phyloP scores from a whole-genome alignment of 169 alveolate genomes.

The Gregarina niphandrodes region DNA sequence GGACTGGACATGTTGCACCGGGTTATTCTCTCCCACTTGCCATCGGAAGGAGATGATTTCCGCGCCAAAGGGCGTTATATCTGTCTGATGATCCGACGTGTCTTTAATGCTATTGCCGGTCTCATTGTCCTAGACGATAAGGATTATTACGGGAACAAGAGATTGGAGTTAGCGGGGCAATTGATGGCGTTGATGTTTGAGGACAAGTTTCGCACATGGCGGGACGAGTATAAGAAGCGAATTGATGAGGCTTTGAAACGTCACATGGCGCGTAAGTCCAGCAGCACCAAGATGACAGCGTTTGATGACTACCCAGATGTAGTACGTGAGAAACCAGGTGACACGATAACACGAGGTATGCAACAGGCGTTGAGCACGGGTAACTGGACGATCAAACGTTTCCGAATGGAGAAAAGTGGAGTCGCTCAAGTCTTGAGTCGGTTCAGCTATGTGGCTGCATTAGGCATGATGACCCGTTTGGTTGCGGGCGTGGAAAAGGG shows the following conservation, averaged over 20 bases:
- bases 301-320: not conserved
- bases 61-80: constrained; percentile 31
- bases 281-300: not conserved
- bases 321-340: too few relatives aligned
- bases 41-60: constrained; percentile 48
- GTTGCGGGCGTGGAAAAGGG: constrained; percentile 71
- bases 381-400: constrained; percentile 91
- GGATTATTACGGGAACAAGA: constrained; percentile 98
- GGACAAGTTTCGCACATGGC: constrained; percentile 49
- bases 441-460: constrained; percentile 76
- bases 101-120: constrained; percentile 68
- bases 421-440: constrained; percentile 86
- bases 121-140: constrained; percentile 77
- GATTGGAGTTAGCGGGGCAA: constrained; percentile 94
- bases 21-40: constrained; percentile 33
- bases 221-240: constrained; percentile 28
- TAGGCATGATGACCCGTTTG: constrained; percentile 78
- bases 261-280: constrained; percentile 3
- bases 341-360: constrained; percentile 79
- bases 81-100: constrained; percentile 84
- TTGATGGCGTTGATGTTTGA: constrained; percentile 85
- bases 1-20: constrained; percentile 66
- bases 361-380: constrained; percentile 88
- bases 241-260: too few relatives aligned
- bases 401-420: constrained; percentile 90